Conservation (phyloP, 768 basidiomycete species). For the Boletus tomentosulus region DNA sequence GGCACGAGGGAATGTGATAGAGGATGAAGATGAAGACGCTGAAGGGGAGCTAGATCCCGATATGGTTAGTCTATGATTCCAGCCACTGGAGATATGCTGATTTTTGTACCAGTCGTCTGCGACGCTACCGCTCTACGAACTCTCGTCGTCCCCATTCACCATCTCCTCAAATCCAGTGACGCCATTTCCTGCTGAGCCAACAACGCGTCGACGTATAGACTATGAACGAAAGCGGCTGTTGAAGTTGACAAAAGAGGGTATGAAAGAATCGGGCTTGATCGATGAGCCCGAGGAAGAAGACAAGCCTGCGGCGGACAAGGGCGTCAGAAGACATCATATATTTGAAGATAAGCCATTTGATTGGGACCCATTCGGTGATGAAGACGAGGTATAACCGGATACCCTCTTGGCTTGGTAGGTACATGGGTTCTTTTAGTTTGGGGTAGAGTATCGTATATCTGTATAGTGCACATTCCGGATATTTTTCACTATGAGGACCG, state of each 20-base stretch:
- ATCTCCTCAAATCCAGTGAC: slow-evolving; percentile 29
- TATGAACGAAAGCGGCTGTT: slow-evolving; percentile 28
- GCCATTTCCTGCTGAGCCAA: slow-evolving; percentile 25
- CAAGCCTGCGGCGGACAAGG: slow-evolving; percentile 8
- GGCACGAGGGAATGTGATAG: slow-evolving; percentile 14
- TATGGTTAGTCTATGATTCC: slow-evolving; percentile 15
- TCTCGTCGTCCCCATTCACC: slow-evolving; percentile 23
- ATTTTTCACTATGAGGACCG: not conserved
- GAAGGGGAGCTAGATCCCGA: slow-evolving; percentile 28
- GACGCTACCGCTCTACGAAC: slow-evolving; percentile 24
- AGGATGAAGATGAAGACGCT: slow-evolving; percentile 20
- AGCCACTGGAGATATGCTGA: not conserved
- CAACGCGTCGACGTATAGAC: slow-evolving; percentile 27
- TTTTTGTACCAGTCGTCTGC: slow-evolving; percentile 20
- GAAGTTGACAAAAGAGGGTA: slow-evolving; percentile 27
- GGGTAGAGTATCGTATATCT: slow-evolving; percentile 5
- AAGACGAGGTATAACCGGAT: slow-evolving; percentile 18
- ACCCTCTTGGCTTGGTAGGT: not conserved
- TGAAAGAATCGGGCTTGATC: slow-evolving; percentile 23
- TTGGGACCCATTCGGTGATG: slow-evolving; percentile 30
- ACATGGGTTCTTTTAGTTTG: not conserved
- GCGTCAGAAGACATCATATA: slow-evolving; percentile 19
- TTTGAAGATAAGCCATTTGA: slow-evolving; percentile 28
- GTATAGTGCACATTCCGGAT: slow-evolving; percentile 3
- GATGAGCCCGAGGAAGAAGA: slow-evolving; percentile 23